These are phyloP conservation scores for Metschnikowia reukaufii DNA, from an alignment of 805 yeast genomes.

Conservation along the genomic window DNA sequence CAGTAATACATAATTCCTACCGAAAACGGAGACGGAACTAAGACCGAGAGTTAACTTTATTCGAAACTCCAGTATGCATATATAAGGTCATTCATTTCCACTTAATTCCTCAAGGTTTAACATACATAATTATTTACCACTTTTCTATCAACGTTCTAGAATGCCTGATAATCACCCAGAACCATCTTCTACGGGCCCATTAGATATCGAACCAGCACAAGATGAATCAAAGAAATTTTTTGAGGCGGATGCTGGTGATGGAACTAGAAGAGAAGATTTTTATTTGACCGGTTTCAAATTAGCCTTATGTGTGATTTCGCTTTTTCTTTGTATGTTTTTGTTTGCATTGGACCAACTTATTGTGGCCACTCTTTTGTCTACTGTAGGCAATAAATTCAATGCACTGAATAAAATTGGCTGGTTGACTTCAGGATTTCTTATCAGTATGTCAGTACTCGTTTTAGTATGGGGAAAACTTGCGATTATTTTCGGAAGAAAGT, in stretches of 20 bases:
- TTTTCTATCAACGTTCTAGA: too few species aligned
- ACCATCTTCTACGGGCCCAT: neutral
- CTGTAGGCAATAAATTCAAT: constrained; percentile 37
- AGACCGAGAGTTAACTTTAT: too few species aligned
- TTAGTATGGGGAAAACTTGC: constrained; percentile 39
- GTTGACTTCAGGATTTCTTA: constrained; percentile 38
- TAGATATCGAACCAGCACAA: constrained; percentile 4
- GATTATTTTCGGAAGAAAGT: constrained; percentile 38
- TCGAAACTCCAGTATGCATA: too few species aligned
- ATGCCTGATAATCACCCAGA: constrained; percentile 5
- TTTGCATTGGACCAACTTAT: constrained; percentile 43
- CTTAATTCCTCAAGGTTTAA: too few species aligned
- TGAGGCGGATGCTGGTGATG: constrained; percentile 46
- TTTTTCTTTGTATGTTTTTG: constrained; percentile 33
- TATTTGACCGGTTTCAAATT: constrained; percentile 32
- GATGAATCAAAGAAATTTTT: constrained; percentile 19
- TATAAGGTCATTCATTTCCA: too few species aligned
- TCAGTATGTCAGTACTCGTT: constrained; percentile 34
- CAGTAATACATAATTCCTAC: too few species aligned
- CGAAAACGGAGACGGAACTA: too few species aligned
- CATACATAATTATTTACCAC: too few species aligned
- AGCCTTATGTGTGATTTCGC: constrained; percentile 25
- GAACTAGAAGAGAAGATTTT: constrained; percentile 39
- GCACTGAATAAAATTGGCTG: constrained; percentile 38
- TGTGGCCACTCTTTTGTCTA: constrained; percentile 34